Evolutionary conservation across 75 land plant genomes (phyloP), one percentile per base, ranked within the genome.

Genomic region (Sequoia sempervirens): DNA sequence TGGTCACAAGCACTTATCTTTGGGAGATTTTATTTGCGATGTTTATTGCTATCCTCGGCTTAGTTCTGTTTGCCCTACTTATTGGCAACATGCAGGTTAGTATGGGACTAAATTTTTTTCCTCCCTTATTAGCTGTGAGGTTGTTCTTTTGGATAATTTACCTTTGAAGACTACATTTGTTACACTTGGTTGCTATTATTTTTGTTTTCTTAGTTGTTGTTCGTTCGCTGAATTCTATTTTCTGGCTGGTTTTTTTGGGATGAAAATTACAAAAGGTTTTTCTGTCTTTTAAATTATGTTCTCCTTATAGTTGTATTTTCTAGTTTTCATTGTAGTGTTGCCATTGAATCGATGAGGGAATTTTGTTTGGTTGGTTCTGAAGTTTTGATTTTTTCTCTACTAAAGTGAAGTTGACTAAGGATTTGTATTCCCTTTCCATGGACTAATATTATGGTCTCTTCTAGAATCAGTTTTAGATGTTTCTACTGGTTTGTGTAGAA

Each of bases 61-160:
- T 94, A 73, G 88, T 93, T 69, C 79, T 95, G 17, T 92, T 94
- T 84, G 88, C 96, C 52, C 85, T 90, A 64, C 88, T 94, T 28
- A 92, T 94, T 84, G 96, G 95, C n/a, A 94, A 95, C 81, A 91
- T 95, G 94, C 96, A 95, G 97, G 97, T 92, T 14, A 73, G 85
- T 82, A 15, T 43, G 46, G 30, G 52, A 75, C 85, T 83, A 81
- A 45, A 88, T 40, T 2, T 26, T 81, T 64, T 81, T n/a, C 28
- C 23, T 26, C 2, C n/a, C 14, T 37, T 54, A 81, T 83, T 76
- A 73, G 58, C 32, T 30, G 13, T 70, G n/a, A 32, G 36, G 73
- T 30, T 70, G 14, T 32, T 70, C 73, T 70, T 70, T 70, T 32
- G 36, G 73, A 32, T 70, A 30, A 30, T 70, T 70, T 32, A 70